These are phyloP conservation scores for Wickerhamiella australiensis DNA, from an alignment of 805 yeast species.

Conservation along the genomic window DNA sequence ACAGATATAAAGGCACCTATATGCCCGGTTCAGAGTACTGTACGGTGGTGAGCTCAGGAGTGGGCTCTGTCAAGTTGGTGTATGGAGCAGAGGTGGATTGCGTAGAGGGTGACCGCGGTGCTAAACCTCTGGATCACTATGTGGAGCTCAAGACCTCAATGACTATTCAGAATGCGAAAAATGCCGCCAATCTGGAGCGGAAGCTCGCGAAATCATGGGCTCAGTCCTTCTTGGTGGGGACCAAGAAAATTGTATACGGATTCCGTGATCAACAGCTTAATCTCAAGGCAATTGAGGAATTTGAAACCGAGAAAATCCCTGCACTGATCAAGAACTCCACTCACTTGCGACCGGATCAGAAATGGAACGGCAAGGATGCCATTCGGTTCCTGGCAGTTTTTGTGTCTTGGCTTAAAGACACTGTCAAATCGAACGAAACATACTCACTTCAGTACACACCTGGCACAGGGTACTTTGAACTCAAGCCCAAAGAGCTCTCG, in stretches of 20 bases:
- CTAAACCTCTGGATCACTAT: conserved; percentile 50
- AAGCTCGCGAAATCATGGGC: conserved; percentile 82
- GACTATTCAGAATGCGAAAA: conserved; percentile 42
- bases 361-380: conserved; percentile 61
- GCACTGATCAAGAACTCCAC: conserved; percentile 20
- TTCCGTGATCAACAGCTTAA: conserved; percentile 63
- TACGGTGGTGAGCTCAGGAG: conserved; percentile 72
- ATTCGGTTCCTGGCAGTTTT: conserved; percentile 79
- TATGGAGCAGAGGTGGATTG: conserved; percentile 91
- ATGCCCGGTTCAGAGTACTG: conserved; percentile 67
- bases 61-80: conserved; percentile 56
- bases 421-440: conserved; percentile 42
- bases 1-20: conserved; percentile 46
- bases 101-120: conserved; percentile 61
- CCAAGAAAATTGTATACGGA: conserved; percentile 71
- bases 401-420: conserved; percentile 58
- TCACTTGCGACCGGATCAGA: conserved; percentile 15
- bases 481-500: conserved; percentile 12
- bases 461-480: conserved; percentile 14
- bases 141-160: conserved; percentile 71
- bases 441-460: conserved; percentile 16
- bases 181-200: conserved; percentile 55
- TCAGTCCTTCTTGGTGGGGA: conserved; percentile 80
- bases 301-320: conserved; percentile 68
- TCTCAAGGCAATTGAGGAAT: conserved; percentile 63